Percentiles rank a stretch among this genome's conserved stretches.
Evolutionary conservation across 2,329 filamentous ascomycete genomes (phyloP).

Genomic region (Alternaria novae-zelandiae): DNA sequence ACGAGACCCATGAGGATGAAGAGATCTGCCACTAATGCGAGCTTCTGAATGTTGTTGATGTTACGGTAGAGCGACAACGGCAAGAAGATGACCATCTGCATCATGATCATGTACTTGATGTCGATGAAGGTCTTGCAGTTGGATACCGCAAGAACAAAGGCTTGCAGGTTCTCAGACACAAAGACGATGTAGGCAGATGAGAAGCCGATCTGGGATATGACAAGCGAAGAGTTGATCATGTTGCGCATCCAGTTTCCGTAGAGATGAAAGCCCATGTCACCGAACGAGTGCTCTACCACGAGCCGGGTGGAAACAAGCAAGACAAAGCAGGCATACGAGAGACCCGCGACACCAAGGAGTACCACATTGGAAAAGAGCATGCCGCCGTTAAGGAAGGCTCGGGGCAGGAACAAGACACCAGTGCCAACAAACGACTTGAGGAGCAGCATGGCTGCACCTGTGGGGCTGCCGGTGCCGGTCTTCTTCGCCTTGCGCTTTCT

Average conservation of each 20-base stretch:
- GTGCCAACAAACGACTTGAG: conserved; percentile 99
- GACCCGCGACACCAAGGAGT: conserved; percentile 79
- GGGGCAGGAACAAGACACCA: conserved; percentile 89
- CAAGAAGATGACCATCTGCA: conserved; percentile 95
- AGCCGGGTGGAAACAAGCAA: conserved; percentile 86
- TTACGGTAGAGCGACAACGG: conserved; percentile 93
- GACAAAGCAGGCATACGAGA: conserved; percentile 98
- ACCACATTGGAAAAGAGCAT: conserved; percentile 97
- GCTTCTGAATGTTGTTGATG: conserved; percentile 96
- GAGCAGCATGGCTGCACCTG: conserved; percentile 80
- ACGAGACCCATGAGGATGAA: conserved; percentile 93
- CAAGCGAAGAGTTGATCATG: conserved; percentile 88
- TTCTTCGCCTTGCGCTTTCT: conserved; percentile 80
- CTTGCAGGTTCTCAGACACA: conserved; percentile 92
- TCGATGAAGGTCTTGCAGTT: conserved; percentile 85
- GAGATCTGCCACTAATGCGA: conserved; percentile 88
- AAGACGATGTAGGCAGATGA: conserved; percentile 97
- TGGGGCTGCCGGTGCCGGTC: conserved; percentile 77
- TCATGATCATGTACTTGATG: conserved; percentile 87
- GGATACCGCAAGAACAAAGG: conserved; percentile 90
- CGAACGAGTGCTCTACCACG: conserved; percentile 90
- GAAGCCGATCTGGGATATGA: conserved; percentile 94
- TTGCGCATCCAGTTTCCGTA: conserved; percentile 91
- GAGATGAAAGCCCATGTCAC: conserved; percentile 90
- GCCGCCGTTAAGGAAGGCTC: conserved; percentile 92